phyloP scores from a whole-genome alignment of 495 filamentous ascomycete species.

The Lasiosphaeria ovina region DNA sequence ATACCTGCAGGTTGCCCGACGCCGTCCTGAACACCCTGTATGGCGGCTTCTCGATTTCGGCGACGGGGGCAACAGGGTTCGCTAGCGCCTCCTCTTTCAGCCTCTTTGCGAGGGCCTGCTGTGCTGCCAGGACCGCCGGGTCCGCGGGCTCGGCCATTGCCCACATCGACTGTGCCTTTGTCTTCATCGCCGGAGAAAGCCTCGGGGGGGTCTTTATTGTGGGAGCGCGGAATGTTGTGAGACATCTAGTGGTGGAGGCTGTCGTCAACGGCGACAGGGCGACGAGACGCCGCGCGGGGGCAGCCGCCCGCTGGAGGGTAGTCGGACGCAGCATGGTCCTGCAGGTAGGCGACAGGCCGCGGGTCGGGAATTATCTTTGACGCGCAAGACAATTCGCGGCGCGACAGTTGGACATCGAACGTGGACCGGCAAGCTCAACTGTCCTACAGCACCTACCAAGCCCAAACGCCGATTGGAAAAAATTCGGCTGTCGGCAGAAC shows the following conservation, averaged over 20 bases:
- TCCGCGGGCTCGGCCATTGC: background rate
- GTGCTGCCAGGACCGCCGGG: background rate
- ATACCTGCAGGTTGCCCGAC: too few species aligned
- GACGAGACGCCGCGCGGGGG: background rate
- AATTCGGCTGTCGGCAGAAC: constrained; percentile 21
- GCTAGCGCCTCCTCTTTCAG: too few species aligned
- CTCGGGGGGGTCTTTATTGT: background rate
- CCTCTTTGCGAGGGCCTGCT: background rate
- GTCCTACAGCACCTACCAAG: background rate
- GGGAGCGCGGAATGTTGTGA: background rate
- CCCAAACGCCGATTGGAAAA: constrained; percentile 8
- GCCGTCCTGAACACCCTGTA: too few species aligned
- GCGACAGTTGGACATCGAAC: background rate
- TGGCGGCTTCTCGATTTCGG: too few species aligned
- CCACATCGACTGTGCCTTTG: background rate
- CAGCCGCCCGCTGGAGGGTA: background rate
- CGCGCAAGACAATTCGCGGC: background rate
- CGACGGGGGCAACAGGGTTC: too few species aligned
- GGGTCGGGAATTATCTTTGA: background rate
- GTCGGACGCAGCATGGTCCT: background rate
- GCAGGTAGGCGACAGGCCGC: background rate
- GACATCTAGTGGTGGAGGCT: background rate
- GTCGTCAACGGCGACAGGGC: background rate
- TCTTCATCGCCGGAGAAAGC: background rate
- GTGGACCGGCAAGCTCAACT: background rate